Percentiles rank a stretch among this genome's conserved stretches.
Evolutionary conservation across 768 basidiomycete species (phyloP).

Genomic region (Xerocomellus dryophilus): DNA sequence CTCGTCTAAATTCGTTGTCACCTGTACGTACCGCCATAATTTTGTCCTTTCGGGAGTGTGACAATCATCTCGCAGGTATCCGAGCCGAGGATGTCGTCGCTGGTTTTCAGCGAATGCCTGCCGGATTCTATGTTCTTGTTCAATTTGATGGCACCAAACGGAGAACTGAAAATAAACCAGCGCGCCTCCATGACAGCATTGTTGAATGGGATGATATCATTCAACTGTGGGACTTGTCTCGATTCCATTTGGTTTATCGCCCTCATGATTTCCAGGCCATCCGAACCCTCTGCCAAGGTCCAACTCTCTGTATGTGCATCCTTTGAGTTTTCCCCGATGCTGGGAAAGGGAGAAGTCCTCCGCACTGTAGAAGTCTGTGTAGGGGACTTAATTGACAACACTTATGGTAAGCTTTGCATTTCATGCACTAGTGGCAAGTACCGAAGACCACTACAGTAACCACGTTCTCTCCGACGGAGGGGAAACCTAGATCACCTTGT

Average conservation of each 20-base stretch:
- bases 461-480: background rate
- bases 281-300: background rate
- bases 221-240: background rate
- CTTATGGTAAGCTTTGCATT: background rate
- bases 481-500: background rate
- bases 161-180: background rate
- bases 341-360: background rate
- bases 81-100: constrained; percentile 3
- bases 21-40: background rate
- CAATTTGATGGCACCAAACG: background rate
- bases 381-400: background rate
- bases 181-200: background rate
- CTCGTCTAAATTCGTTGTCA: background rate
- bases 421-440: too few relatives aligned
- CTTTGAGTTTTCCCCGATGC: constrained; percentile 1
- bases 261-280: background rate
- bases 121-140: constrained; percentile 8
- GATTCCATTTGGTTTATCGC: too few relatives aligned
- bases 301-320: background rate
- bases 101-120: constrained; percentile 4
- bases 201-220: background rate
- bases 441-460: background rate
- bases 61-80: background rate
- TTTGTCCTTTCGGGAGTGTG: background rate
- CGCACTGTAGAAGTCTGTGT: background rate